Evolutionary conservation across 2,329 filamentous ascomycete species (phyloP).

Genomic region (Echinosphaeria canescens): DNA sequence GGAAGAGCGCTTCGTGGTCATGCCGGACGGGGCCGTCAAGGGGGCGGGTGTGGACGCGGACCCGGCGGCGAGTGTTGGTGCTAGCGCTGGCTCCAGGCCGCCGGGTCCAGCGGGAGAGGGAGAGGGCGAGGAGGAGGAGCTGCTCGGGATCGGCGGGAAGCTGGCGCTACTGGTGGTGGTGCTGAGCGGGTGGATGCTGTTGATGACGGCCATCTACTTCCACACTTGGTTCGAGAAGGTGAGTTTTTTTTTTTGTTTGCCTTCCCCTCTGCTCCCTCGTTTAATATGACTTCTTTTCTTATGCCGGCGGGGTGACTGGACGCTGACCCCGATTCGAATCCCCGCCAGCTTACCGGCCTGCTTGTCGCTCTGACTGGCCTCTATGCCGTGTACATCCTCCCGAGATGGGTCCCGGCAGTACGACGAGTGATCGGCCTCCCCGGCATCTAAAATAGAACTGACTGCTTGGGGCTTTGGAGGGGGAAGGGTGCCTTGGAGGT

Average conservation of each 20-base stretch:
- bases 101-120: too few species aligned
- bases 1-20: conserved; percentile 47
- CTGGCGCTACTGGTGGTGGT: conserved; percentile 40
- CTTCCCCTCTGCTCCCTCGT: not conserved
- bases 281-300: too few species aligned
- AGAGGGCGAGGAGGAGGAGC: conserved; percentile 8
- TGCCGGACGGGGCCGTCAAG: conserved; percentile 43
- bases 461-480: too few species aligned
- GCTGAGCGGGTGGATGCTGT: conserved; percentile 80
- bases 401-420: conserved; percentile 23
- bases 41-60: conserved; percentile 26
- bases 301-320: not conserved
- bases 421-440: conserved; percentile 24
- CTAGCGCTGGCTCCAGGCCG: too few species aligned
- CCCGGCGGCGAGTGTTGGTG: too few species aligned
- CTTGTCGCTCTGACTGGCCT: conserved; percentile 21
- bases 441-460: conserved; percentile 24
- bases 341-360: conserved; percentile 28
- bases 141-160: conserved; percentile 25
- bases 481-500: too few species aligned
- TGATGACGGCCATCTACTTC: conserved; percentile 98
- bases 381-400: conserved; percentile 27
- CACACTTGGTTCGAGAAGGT: conserved; percentile 98
- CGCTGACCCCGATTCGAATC: not conserved
- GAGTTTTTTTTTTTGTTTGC: conserved; percentile 7